Base-by-base conservation (phyloP, 2,329 filamentous ascomycete genomes). In the Stachybotrys elegans region DNA sequence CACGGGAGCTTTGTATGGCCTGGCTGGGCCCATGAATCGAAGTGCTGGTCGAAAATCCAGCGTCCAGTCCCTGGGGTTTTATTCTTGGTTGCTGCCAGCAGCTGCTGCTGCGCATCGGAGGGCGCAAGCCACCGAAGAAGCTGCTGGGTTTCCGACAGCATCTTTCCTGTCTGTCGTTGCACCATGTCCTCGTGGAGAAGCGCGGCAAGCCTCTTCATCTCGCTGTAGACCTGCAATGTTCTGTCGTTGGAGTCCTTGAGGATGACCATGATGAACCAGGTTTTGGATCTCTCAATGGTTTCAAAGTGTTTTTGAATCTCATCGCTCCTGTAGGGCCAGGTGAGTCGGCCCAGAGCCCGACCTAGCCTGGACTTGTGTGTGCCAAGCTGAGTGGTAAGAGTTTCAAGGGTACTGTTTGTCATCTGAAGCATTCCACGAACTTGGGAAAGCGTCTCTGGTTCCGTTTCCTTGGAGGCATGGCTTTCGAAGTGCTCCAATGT, bases 191-290 rank as follows among this genome's bases (percentile, higher is more conserved):
- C 42, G 25, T 56, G 50, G 4, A 57, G 23, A 7, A 55, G 34
- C 17, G 45, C 20, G 6, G 44, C 43, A 20, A 57, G 49, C 23
- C 40, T 44, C 34, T 53, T 50, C 45, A 57, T 45, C 35, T 58
- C 49, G 22, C 43, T 40, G 17, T 51, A 51, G 14, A 58, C 48
- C 6, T 43, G 42, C 5, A 43, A 16, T 1, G 50, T 56, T 14
- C 42, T 32, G 13, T 55, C 54, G 29, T 43, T 46, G n/a, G 47
- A 49, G 41, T 57, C 50, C 29, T 45, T 46, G 29, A 57, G 46
- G 12, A 57, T 43, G 2, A 53, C 44, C 53, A 57, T 54, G 31
- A 57, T 49, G 36, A 56, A 57, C 55, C 54, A 57, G 3, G 51
- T 51, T 43, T 57, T 57, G 34, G 53, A 47, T 17, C 53, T 43